Evolutionary conservation across 805 yeast genomes (phyloP).

Genomic region (Lipomyces oligophaga): DNA sequence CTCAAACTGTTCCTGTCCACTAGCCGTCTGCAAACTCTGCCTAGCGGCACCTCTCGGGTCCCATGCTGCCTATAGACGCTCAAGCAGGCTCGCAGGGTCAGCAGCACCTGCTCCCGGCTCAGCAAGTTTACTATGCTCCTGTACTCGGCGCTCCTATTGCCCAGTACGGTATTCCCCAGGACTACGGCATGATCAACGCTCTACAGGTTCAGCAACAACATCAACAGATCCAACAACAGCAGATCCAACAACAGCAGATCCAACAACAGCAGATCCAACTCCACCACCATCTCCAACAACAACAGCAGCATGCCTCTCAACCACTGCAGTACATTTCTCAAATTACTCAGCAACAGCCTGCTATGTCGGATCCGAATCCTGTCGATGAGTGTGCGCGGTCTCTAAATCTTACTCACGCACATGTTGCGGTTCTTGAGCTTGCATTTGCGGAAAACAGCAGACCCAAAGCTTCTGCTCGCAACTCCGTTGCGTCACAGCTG

Average conservation of each 20-base stretch:
- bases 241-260: background rate
- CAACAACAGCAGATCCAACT: background rate
- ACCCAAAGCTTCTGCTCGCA: conserved; percentile 12
- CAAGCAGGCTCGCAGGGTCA: too few species aligned
- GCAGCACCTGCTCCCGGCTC: background rate
- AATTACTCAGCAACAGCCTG: background rate
- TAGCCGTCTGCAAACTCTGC: too few species aligned
- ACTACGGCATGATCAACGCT: too few species aligned
- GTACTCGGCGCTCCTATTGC: background rate
- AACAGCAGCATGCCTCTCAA: background rate
- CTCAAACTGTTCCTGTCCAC: background rate
- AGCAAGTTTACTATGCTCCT: conserved; percentile 2
- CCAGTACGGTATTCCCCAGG: background rate
- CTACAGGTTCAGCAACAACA: too few species aligned
- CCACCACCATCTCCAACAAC: background rate
- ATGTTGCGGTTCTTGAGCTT: conserved; percentile 19
- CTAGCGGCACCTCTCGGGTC: background rate
- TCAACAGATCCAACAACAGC: too few species aligned
- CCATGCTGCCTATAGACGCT: too few species aligned
- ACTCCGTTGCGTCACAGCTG: conserved; percentile 18
- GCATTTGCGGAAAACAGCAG: conserved; percentile 24
- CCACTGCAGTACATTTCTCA: background rate
- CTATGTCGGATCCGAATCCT: background rate
- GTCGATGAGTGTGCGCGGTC: conserved; percentile 11
- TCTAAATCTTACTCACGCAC: conserved; percentile 15